Percentiles rank a stretch among this genome's conserved stretches.
Conservation (phyloP, 345 rosid genomes). For the Camelina neglecta region DNA sequence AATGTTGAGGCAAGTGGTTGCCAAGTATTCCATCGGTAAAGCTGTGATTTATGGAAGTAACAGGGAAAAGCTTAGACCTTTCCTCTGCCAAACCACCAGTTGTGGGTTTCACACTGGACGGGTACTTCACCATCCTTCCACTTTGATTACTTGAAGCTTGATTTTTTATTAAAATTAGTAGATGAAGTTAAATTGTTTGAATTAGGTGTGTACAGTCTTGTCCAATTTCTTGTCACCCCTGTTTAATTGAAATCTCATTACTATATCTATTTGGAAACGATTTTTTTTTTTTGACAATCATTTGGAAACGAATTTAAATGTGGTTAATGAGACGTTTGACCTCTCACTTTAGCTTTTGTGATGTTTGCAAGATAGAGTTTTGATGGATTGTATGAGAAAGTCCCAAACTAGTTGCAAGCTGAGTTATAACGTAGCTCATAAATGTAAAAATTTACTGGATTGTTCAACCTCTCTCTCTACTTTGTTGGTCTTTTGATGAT, state of each 20-base stretch:
- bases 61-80: constrained; percentile 51
- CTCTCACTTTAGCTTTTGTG: constrained; percentile 17
- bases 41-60: constrained; percentile 37
- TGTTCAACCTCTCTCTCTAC: background rate
- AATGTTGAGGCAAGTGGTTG: constrained; percentile 61
- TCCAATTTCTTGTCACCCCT: background rate
- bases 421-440: background rate
- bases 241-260: background rate
- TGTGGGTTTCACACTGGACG: constrained; percentile 52
- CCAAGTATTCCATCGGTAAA: constrained; percentile 43
- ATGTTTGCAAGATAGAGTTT: constrained; percentile 12
- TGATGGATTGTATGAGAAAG: constrained; percentile 2
- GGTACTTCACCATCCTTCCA: constrained; percentile 41
- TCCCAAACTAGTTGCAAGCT: background rate
- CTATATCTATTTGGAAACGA: background rate
- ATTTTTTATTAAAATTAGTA: background rate
- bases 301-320: background rate
- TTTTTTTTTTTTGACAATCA: too few species aligned
- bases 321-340: background rate
- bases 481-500: constrained; percentile 16
- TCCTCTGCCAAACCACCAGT: constrained; percentile 44
- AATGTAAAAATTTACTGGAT: background rate
- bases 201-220: constrained; percentile 1
- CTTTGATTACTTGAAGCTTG: constrained; percentile 15
- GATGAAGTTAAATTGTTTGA: background rate